phyloP scores from a whole-genome alignment of 805 yeast genomes.

The Lachancea sp. region DNA sequence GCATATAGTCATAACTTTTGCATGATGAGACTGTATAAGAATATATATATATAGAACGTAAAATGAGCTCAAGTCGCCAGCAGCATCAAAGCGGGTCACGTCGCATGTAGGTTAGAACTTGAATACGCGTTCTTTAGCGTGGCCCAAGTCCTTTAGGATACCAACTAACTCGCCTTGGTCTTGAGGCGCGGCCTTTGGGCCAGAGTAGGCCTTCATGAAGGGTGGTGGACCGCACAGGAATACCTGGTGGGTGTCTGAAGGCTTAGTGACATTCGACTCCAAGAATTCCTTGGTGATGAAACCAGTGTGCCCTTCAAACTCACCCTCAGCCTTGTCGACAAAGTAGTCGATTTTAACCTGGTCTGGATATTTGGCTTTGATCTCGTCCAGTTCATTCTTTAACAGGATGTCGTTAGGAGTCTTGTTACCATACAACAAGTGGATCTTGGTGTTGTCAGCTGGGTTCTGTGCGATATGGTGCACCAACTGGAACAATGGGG shows the following conservation, averaged over 20 bases:
- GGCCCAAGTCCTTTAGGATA: constrained; percentile 81
- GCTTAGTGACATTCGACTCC: constrained; percentile 52
- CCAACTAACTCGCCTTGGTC: constrained; percentile 96
- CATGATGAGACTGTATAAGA: neutral
- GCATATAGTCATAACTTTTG: neutral
- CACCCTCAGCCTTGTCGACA: constrained; percentile 53
- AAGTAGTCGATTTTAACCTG: constrained; percentile 75
- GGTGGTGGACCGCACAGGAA: constrained; percentile 97
- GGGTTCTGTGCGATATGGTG: constrained; percentile 74
- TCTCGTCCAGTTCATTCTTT: constrained; percentile 64
- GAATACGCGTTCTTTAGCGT: constrained; percentile 77
- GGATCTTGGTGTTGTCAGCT: constrained; percentile 81
- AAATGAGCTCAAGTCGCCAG: neutral
- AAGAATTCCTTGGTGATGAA: constrained; percentile 73
- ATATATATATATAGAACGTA: constrained; percentile 1
- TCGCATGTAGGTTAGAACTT: constrained; percentile 51
- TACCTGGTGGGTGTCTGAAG: constrained; percentile 63
- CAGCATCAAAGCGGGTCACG: no score
- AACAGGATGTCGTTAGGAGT: constrained; percentile 75
- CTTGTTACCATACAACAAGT: constrained; percentile 73
- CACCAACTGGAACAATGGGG: constrained; percentile 87
- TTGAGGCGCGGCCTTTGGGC: constrained; percentile 72
- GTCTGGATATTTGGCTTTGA: constrained; percentile 54
- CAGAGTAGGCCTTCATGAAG: constrained; percentile 80
- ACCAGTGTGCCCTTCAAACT: constrained; percentile 59